Base-by-base conservation (phyloP, 129 eudicot species). In the Daucus carota region DNA sequence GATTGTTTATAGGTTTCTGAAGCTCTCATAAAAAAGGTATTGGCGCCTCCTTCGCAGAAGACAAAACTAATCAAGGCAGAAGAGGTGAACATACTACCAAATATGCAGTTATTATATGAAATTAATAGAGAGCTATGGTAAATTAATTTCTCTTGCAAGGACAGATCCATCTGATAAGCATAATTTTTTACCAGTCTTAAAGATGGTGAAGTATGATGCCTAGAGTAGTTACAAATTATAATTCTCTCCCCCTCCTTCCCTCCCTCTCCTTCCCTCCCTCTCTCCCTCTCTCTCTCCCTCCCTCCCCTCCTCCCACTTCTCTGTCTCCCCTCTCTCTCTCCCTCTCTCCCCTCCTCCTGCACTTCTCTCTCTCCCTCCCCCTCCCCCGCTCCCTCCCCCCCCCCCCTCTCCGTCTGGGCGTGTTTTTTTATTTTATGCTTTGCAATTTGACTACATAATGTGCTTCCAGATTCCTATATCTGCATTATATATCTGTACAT, bases 31-130 rank as follows among this genome's bases (percentile, higher is more conserved):
- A 89, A 85, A 78, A 95, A 80, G 88, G 94, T 95, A 72, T 86
- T 95, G 81, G 90, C 97, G 76, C 92, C 97, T 77, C 89, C 99
- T 22, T 80, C 89, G 20, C 99, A 95, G 77, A 91, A 88, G 82
- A 88, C 97, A 48, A 88, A 92, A 81, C 88, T 95, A 45, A 79
- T 95, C 80, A 87, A 81, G 33, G 93, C 99, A 54, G 69, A 84
- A 50, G 96, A 89, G 97, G 99, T 95, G 57, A 74, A 85, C 63
- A 75, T 70, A 73, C 54, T 36, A 41, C 38, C 32, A 40, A 32
- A 33, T 57, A 57, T 57, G 65, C 28, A 24, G 28, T 8, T n/a
- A n/a, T 24, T 3, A 0, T 57, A n/a, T 57, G 13, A 57, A 57
- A 57, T 2, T 2, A 57, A 8, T 20, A n/a, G 29, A 8, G 65